phyloP scores from a whole-genome alignment of 495 filamentous ascomycete genomes.

The Talaromyces stipitatus region DNA sequence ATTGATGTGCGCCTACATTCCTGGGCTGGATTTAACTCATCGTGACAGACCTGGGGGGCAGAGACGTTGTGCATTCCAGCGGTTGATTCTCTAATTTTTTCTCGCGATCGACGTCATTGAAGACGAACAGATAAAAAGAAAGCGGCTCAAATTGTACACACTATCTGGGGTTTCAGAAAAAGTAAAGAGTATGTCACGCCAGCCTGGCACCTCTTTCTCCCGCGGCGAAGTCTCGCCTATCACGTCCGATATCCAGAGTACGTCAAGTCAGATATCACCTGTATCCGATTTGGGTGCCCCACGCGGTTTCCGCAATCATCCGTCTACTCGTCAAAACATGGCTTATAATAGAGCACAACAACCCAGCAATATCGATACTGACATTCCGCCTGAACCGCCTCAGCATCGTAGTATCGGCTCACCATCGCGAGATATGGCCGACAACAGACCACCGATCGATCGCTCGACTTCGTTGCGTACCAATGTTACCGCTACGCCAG shows the following conservation, averaged over 20 bases:
- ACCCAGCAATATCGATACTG: not conserved
- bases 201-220: not conserved
- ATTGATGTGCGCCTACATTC: not conserved
- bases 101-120: not conserved
- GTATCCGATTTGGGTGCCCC: not conserved
- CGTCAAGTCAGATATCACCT: conserved; percentile 4
- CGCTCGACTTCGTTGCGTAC: conserved; percentile 23
- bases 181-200: not conserved
- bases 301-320: conserved; percentile 3
- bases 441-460: conserved; percentile 7
- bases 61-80: not conserved
- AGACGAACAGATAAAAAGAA: not conserved
- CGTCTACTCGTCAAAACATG: conserved; percentile 3
- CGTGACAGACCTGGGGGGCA: not conserved
- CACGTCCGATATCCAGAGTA: not conserved
- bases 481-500: conserved; percentile 56
- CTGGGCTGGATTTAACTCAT: not conserved
- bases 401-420: conserved; percentile 8
- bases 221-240: conserved; percentile 1
- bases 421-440: conserved; percentile 9
- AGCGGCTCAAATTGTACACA: not conserved
- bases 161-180: not conserved
- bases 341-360: conserved; percentile 8
- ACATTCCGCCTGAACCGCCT: conserved; percentile 7
- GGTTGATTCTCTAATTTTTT: not conserved